Conservation (phyloP, 345 rosid species). For the Citropsis articulata region DNA sequence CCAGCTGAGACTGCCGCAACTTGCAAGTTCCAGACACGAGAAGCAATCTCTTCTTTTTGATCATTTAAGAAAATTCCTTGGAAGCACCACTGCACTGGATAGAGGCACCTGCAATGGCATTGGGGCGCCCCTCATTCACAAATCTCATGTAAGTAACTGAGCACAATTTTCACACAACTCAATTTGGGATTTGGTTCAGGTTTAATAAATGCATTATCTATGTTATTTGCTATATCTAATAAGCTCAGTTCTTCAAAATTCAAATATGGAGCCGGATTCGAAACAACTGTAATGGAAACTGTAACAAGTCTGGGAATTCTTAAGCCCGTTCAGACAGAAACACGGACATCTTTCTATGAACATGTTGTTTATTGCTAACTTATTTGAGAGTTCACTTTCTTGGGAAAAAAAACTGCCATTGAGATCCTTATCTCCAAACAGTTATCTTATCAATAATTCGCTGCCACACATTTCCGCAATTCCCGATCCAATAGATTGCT, state of each 20-base stretch:
- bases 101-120: neutral
- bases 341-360: too few species aligned
- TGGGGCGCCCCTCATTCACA: neutral
- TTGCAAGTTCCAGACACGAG: neutral
- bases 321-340: neutral
- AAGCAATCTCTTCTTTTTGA: neutral
- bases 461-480: neutral
- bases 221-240: too few species aligned
- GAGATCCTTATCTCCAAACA: neutral
- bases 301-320: neutral
- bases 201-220: too few species aligned
- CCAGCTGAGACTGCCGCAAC: neutral
- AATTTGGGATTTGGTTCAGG: too few species aligned
- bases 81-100: neutral
- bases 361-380: too few species aligned
- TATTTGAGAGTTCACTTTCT: too few species aligned
- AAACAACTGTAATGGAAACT: neutral
- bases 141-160: neutral
- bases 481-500: neutral
- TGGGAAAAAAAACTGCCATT: too few species aligned
- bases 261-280: neutral
- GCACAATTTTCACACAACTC: neutral
- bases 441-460: neutral
- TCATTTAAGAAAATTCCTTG: too few species aligned
- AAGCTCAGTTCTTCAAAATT: neutral